These are phyloP conservation scores for Circinella umbellata DNA, from an alignment of 371 early-diverging fungal genomes.

Conservation along the genomic window DNA sequence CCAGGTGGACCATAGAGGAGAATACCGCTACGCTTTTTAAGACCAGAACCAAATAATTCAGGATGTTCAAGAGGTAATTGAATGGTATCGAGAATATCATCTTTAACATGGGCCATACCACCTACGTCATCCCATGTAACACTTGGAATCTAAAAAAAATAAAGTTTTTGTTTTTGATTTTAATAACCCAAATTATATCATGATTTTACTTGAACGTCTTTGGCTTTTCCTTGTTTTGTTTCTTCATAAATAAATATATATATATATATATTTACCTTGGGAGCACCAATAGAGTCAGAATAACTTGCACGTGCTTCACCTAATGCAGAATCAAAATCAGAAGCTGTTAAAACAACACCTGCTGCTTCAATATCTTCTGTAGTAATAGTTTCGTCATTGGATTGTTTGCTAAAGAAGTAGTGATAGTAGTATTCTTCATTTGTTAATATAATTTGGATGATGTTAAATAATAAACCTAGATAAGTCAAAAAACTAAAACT, in stretches of 20 bases:
- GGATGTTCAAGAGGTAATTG: constrained; percentile 98
- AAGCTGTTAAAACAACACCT: constrained; percentile 73
- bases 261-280: constrained; percentile 61
- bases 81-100: constrained; percentile 97
- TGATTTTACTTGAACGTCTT: too few relatives aligned
- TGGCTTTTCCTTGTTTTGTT: too few relatives aligned
- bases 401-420: neutral
- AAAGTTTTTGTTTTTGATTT: too few relatives aligned
- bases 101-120: constrained; percentile 96
- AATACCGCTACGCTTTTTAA: constrained; percentile 96
- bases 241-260: too few relatives aligned
- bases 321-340: constrained; percentile 83
- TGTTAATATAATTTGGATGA: too few relatives aligned
- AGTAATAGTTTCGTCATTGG: constrained; percentile 18
- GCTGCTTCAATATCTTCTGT: constrained; percentile 66
- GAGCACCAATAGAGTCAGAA: constrained; percentile 93
- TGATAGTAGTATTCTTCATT: too few relatives aligned
- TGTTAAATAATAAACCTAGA: neutral
- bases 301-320: constrained; percentile 81
- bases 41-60: constrained; percentile 95
- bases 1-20: constrained; percentile 99
- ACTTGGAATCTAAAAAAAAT: constrained; percentile 74
- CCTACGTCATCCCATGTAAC: constrained; percentile 99
- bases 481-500: constrained; percentile 13
- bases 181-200: too few relatives aligned